Evolutionary conservation across 2,329 filamentous ascomycete genomes (phyloP).

Genomic region (Aureobasidium sp.): DNA sequence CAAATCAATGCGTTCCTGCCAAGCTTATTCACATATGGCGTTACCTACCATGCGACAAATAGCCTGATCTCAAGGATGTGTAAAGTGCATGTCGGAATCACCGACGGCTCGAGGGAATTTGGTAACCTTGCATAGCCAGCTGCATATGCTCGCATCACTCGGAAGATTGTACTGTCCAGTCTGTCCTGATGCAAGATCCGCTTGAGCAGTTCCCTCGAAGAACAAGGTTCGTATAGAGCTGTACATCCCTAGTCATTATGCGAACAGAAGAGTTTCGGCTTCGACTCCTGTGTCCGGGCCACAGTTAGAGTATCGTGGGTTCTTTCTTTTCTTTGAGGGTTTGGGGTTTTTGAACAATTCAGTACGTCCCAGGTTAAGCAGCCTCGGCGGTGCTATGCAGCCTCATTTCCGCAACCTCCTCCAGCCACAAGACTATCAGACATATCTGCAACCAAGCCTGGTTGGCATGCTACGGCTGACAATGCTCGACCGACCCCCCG

Average conservation of each 20-base stretch:
- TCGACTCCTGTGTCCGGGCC: not conserved
- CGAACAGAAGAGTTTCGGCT: not conserved
- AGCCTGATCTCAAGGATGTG: not conserved
- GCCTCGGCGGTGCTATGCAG: not conserved
- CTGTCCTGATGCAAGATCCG: not conserved
- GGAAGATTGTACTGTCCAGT: not conserved
- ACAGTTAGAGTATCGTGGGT: not conserved
- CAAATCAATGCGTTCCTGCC: not conserved
- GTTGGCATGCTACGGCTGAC: not conserved
- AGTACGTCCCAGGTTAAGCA: not conserved
- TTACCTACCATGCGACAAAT: conserved; percentile 2
- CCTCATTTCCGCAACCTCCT: not conserved
- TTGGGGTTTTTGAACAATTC: too few relatives aligned
- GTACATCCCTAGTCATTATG: too few relatives aligned
- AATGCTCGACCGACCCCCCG: not conserved
- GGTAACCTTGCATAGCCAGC: not conserved
- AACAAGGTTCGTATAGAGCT: not conserved
- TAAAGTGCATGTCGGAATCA: not conserved
- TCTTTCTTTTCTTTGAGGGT: too few relatives aligned
- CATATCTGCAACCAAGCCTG: conserved; percentile 1
- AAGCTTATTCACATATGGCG: not conserved
- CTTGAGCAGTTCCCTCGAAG: not conserved
- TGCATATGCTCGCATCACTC: not conserved
- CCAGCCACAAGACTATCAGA: not conserved
- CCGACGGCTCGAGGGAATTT: not conserved